Evolutionary conservation across 768 basidiomycete species (phyloP).

Genomic region (Suillus subaureus): DNA sequence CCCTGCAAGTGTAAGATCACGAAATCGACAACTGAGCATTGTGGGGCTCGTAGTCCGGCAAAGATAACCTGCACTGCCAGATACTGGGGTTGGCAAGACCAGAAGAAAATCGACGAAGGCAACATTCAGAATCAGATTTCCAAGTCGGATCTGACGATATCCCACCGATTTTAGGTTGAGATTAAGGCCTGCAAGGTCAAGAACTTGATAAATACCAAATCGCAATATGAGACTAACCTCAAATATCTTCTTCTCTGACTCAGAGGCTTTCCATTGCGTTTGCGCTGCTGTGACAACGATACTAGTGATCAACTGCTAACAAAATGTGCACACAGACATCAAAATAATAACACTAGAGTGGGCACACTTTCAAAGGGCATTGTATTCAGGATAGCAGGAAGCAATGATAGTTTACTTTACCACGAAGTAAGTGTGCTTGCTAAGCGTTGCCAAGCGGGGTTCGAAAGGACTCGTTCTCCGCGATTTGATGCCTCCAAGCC

Average conservation of each 20-base stretch:
- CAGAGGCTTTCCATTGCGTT: background rate
- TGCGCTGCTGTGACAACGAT: too few species aligned
- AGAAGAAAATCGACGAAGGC: background rate
- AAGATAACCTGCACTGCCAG: background rate
- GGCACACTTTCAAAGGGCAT: background rate
- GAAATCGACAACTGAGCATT: background rate
- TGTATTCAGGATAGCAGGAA: too few species aligned
- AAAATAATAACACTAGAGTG: background rate
- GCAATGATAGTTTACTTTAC: too few species aligned
- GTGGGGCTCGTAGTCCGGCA: background rate
- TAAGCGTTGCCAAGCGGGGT: too few species aligned
- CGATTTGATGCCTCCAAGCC: too few species aligned
- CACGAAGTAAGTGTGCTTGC: too few species aligned
- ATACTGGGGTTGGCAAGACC: background rate
- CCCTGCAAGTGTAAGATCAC: background rate
- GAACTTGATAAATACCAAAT: background rate
- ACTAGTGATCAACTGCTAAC: background rate
- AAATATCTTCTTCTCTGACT: background rate
- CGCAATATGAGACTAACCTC: background rate
- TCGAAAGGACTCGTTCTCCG: too few species aligned
- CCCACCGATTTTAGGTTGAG: background rate
- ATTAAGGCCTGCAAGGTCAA: background rate
- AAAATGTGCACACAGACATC: background rate
- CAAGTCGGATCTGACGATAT: background rate
- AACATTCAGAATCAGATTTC: background rate